These are phyloP conservation scores for Hyaloperonospora arabidopsidis DNA, from an alignment of 352 stramenopile genomes.

Conservation along the genomic window DNA sequence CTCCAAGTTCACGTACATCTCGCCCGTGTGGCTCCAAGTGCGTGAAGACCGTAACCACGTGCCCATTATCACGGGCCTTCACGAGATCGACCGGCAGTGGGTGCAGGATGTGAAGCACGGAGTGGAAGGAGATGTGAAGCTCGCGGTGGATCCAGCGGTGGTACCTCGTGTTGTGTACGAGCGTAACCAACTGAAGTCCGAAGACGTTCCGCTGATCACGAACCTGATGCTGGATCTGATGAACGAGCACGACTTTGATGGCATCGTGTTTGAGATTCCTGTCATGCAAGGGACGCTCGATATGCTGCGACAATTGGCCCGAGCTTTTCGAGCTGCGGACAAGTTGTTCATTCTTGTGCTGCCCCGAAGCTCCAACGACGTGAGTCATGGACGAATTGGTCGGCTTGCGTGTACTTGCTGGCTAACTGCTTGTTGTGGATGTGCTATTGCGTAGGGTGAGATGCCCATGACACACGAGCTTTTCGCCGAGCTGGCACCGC, in stretches of 20 bases:
- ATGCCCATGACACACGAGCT: constrained; percentile 49
- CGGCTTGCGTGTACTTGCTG: not conserved
- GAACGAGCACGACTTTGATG: constrained; percentile 45
- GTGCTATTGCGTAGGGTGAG: constrained; percentile 24
- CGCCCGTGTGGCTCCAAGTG: constrained; percentile 78
- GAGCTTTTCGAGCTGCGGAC: constrained; percentile 36
- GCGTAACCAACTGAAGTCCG: constrained; percentile 44
- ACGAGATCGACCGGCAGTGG: constrained; percentile 67
- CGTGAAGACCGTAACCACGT: constrained; percentile 39
- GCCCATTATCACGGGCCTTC: constrained; percentile 55
- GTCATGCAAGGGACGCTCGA: constrained; percentile 50
- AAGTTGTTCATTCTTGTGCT: constrained; percentile 66
- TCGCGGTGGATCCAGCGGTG: constrained; percentile 31
- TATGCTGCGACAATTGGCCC: constrained; percentile 48
- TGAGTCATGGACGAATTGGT: constrained; percentile 9
- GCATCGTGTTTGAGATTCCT: constrained; percentile 73
- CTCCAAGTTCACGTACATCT: constrained; percentile 71
- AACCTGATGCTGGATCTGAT: constrained; percentile 37
- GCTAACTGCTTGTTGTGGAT: constrained; percentile 5
- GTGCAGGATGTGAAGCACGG: constrained; percentile 37
- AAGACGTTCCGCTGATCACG: constrained; percentile 53
- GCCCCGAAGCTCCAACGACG: constrained; percentile 44
- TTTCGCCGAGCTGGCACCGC: constrained; percentile 42
- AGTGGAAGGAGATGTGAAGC: constrained; percentile 3
- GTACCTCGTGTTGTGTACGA: constrained; percentile 78